A percentile compares a stretch with the other conserved stretches of the same genome.
Evolutionary conservation across 495 filamentous ascomycete genomes (phyloP).

Genomic region (Elasticomyces elasticus): DNA sequence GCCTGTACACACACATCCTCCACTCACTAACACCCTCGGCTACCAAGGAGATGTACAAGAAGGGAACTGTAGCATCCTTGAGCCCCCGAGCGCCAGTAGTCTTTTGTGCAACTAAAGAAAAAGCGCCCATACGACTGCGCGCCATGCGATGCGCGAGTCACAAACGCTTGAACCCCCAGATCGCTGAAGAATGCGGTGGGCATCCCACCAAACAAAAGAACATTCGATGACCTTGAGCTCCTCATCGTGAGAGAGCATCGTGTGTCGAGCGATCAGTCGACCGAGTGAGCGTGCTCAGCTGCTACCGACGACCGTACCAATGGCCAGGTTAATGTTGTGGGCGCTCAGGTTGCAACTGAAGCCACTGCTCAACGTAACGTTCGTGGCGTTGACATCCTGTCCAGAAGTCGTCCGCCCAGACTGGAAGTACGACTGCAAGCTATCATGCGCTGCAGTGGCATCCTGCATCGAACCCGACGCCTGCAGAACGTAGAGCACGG

Average conservation of each 20-base stretch:
- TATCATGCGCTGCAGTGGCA: slow-evolving; percentile 48
- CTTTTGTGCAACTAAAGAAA: not conserved
- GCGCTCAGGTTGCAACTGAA: not conserved
- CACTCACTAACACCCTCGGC: too few relatives aligned
- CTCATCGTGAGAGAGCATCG: not conserved
- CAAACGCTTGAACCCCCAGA: slow-evolving; percentile 1
- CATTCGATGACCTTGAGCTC: not conserved
- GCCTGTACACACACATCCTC: too few relatives aligned
- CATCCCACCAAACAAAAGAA: not conserved
- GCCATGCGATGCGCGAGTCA: not conserved
- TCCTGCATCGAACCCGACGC: slow-evolving; percentile 36
- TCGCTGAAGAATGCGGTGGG: not conserved
- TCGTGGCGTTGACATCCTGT: not conserved
- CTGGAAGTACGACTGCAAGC: slow-evolving; percentile 44
- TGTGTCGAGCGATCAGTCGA: not conserved
- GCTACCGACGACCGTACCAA: slow-evolving; percentile 4
- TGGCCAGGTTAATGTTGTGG: not conserved
- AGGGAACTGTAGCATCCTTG: too few relatives aligned
- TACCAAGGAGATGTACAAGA: too few relatives aligned
- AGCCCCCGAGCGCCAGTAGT: not conserved
- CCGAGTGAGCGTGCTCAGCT: not conserved
- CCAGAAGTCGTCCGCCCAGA: not conserved
- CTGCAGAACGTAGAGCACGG: slow-evolving; percentile 54
- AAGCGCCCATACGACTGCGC: too few relatives aligned
- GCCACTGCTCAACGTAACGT: not conserved